These are phyloP conservation scores for Didymellaceae sp. DNA, from an alignment of 2,329 filamentous ascomycete genomes.

Conservation along the genomic window DNA sequence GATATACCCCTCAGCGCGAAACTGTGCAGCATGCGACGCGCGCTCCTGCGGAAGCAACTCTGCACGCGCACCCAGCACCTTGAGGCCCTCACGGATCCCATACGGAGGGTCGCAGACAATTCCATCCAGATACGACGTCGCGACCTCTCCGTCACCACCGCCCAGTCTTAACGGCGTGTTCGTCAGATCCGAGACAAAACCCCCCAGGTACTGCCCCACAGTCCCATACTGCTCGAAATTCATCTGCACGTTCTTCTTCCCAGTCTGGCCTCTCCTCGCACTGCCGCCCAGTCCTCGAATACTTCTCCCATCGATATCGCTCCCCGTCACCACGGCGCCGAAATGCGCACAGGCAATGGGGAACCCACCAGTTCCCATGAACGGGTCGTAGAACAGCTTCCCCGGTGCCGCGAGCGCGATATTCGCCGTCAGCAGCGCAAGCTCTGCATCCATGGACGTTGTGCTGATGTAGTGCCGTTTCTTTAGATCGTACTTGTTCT, in stretches of 20 bases:
- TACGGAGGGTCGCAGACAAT: constrained; percentile 97
- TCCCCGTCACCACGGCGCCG: constrained; percentile 81
- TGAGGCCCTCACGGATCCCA: constrained; percentile 88
- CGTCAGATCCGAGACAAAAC: constrained; percentile 85
- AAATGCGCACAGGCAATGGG: constrained; percentile 89
- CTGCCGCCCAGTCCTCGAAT: constrained; percentile 72
- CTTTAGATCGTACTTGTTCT: constrained; percentile 84
- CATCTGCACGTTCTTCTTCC: constrained; percentile 60
- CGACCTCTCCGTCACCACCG: background rate
- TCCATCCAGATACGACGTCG: constrained; percentile 71
- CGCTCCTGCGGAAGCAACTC: constrained; percentile 32
- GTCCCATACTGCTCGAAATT: constrained; percentile 89
- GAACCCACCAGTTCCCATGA: constrained; percentile 94
- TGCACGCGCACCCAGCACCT: constrained; percentile 81
- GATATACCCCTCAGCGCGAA: constrained; percentile 65
- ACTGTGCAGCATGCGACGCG: constrained; percentile 36
- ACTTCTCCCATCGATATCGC: constrained; percentile 90
- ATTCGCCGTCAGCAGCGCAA: constrained; percentile 90
- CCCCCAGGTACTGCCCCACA: constrained; percentile 70
- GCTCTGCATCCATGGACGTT: constrained; percentile 95
- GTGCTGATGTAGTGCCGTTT: constrained; percentile 93
- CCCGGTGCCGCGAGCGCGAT: constrained; percentile 82
- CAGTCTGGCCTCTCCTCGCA: constrained; percentile 48
- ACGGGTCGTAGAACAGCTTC: constrained; percentile 91
- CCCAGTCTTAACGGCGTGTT: constrained; percentile 72